Conservation (phyloP, 345 rosid species). For the Rhodomyrtus tomentosa region DNA sequence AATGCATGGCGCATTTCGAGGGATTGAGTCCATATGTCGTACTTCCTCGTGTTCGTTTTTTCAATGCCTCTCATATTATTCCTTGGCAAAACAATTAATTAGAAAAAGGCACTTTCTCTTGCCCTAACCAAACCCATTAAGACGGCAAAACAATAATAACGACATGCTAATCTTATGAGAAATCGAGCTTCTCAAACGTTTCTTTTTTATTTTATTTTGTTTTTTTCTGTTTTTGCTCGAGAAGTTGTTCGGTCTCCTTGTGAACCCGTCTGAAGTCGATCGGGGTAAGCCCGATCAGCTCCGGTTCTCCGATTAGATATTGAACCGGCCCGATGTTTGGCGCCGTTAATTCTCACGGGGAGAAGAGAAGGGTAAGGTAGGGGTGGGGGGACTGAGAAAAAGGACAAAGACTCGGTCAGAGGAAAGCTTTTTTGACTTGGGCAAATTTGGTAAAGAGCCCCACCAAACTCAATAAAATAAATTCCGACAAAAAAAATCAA, state of each 20-base stretch:
- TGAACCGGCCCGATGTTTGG: background rate
- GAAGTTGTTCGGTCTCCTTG: background rate
- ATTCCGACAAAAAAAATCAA: no score
- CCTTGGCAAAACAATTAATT: background rate
- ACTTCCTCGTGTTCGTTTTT: background rate
- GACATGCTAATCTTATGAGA: rapidly evolving
- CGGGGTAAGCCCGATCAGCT: background rate
- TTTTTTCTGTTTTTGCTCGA: background rate
- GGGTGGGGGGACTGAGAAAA: background rate
- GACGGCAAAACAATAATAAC: no score
- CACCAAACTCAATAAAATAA: background rate
- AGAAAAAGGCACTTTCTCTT: background rate
- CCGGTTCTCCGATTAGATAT: no score
- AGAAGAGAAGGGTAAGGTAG: background rate
- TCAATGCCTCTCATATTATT: background rate
- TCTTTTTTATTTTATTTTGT: no score
- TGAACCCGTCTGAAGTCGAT: background rate
- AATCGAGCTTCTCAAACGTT: no score
- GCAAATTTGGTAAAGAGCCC: background rate
- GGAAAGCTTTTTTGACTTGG: background rate
- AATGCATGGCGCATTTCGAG: background rate
- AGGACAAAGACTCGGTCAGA: background rate
- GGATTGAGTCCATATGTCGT: background rate
- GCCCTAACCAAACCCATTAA: background rate
- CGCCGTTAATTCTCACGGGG: background rate